phyloP scores from a whole-genome alignment of 495 filamentous ascomycete genomes.

The Annulohypoxylon nitens region DNA sequence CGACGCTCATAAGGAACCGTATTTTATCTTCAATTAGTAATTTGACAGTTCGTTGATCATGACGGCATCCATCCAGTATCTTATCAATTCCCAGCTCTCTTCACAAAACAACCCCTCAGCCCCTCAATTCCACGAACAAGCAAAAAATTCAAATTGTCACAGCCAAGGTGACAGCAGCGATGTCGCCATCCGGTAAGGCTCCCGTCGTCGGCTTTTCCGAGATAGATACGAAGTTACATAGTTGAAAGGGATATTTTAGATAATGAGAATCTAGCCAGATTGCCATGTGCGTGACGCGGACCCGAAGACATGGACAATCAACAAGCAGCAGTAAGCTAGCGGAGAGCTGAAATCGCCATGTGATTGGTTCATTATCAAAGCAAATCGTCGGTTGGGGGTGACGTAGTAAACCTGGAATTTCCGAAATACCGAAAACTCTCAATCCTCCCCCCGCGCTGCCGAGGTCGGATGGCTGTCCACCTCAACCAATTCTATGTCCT shows the following conservation, averaged over 20 bases:
- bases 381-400: constrained; percentile 32
- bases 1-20: constrained; percentile 45
- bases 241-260: constrained; percentile 7
- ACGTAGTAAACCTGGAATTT: constrained; percentile 41
- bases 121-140: constrained; percentile 15
- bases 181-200: constrained; percentile 22
- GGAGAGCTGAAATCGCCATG: not conserved
- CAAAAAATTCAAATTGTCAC: not conserved
- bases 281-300: not conserved
- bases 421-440: constrained; percentile 38
- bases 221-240: constrained; percentile 7
- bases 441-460: constrained; percentile 40
- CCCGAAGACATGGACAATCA: constrained; percentile 20
- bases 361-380: constrained; percentile 19
- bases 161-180: constrained; percentile 14
- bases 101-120: not conserved
- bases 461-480: constrained; percentile 36
- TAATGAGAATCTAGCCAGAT: constrained; percentile 19
- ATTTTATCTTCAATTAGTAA: constrained; percentile 25
- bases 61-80: constrained; percentile 40
- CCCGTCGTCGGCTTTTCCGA: constrained; percentile 23
- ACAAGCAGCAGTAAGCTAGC: constrained; percentile 11
- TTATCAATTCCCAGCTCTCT: constrained; percentile 14
- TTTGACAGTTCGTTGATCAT: constrained; percentile 35
- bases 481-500: constrained; percentile 37